Percentiles rank a stretch among this genome's conserved stretches.
Evolutionary conservation across 805 yeast species (phyloP).

Genomic region (Saturnispora besseyi): DNA sequence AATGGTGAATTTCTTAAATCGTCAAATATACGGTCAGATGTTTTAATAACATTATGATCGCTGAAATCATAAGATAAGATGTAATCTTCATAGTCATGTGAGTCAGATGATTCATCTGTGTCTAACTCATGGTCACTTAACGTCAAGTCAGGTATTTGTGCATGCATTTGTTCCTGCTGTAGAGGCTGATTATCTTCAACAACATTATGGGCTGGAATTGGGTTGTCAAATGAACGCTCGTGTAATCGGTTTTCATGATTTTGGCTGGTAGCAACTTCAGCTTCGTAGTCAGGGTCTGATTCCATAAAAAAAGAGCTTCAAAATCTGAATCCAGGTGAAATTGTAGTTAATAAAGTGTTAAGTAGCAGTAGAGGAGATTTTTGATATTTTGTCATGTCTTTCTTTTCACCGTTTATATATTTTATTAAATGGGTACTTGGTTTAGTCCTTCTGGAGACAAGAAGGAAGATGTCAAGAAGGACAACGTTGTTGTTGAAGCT

Average conservation of each 20-base stretch:
- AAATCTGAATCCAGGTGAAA: background rate
- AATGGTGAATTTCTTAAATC: slow-evolving; percentile 43
- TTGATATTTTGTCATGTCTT: background rate
- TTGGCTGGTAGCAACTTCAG: background rate
- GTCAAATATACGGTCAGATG: slow-evolving; percentile 58
- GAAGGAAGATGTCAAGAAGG: background rate
- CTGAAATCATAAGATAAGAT: slow-evolving; percentile 13
- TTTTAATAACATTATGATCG: slow-evolving; percentile 38
- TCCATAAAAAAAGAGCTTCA: background rate
- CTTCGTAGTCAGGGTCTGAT: background rate
- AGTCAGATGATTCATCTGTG: background rate
- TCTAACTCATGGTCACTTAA: background rate
- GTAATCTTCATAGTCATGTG: background rate
- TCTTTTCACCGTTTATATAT: background rate
- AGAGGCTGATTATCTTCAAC: background rate
- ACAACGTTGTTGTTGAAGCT: slow-evolving; percentile 4
- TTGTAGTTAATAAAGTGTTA: background rate
- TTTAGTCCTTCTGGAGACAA: background rate
- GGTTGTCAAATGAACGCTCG: background rate
- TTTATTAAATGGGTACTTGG: slow-evolving; percentile 1
- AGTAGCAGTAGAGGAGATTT: background rate
- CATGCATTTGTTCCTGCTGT: background rate
- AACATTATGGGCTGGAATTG: background rate
- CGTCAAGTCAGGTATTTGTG: background rate
- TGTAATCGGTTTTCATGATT: background rate